These are phyloP conservation scores for Colletotrichum sojae DNA, from an alignment of 2,329 filamentous ascomycete species.

Conservation along the genomic window DNA sequence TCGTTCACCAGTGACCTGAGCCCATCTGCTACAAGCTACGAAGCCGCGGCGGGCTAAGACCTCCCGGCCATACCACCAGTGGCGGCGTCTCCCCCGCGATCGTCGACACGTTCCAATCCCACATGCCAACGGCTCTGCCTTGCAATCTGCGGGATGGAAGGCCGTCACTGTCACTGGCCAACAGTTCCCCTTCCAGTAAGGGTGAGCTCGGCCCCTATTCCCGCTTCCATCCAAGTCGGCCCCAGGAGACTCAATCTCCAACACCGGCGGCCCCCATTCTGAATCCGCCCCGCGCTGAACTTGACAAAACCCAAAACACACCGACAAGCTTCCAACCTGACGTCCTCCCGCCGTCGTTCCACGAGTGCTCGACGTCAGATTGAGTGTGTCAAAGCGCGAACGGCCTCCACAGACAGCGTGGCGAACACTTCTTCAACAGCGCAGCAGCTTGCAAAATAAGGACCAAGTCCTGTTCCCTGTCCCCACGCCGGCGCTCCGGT, in stretches of 20 bases:
- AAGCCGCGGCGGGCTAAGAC: conserved; percentile 2
- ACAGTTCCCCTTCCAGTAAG: conserved; percentile 21
- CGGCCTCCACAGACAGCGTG: conserved; percentile 16
- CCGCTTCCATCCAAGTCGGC: conserved; percentile 19
- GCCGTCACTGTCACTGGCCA: conserved; percentile 31
- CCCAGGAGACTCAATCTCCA: conserved; percentile 33
- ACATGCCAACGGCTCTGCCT: conserved; percentile 7
- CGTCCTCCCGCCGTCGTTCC: conserved; percentile 20
- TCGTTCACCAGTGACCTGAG: not conserved
- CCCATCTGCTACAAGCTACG: not conserved
- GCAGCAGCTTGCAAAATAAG: not conserved
- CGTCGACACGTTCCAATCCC: not conserved
- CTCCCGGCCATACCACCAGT: conserved; percentile 12
- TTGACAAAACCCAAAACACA: conserved; percentile 35
- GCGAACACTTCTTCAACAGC: conserved; percentile 1
- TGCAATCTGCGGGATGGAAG: conserved; percentile 21
- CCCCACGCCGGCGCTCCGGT: not conserved
- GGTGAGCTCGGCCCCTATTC: conserved; percentile 26
- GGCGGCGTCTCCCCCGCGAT: conserved; percentile 5
- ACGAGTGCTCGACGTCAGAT: conserved; percentile 15
- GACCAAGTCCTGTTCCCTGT: not conserved
- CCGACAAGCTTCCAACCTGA: conserved; percentile 22
- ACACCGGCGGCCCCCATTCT: conserved; percentile 33
- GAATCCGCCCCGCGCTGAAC: conserved; percentile 17
- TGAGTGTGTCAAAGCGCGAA: conserved; percentile 23